These are phyloP conservation scores for Streptanthus diversifolius DNA, from an alignment of 345 rosid genomes.

Conservation along the genomic window DNA sequence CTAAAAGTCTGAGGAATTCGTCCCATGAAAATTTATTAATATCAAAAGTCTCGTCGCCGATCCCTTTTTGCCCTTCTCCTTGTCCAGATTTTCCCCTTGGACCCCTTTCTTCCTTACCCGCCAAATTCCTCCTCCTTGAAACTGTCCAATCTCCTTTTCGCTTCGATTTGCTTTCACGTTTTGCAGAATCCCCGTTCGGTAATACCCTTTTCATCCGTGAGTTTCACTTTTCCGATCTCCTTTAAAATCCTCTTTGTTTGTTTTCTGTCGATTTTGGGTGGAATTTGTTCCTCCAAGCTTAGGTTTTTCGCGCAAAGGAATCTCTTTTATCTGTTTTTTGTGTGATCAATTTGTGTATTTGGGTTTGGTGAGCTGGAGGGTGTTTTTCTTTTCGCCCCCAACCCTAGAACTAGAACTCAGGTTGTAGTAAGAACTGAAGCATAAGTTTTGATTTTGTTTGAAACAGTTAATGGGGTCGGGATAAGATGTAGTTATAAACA, in stretches of 20 bases:
- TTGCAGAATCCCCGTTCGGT: background rate
- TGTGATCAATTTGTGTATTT: constrained; percentile 2
- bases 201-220: background rate
- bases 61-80: constrained; percentile 30
- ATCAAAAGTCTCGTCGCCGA: constrained; percentile 9
- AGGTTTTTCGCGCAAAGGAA: background rate
- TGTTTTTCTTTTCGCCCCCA: background rate
- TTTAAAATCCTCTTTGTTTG: background rate
- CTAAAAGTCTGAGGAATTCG: background rate
- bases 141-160: background rate
- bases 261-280: background rate
- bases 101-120: constrained; percentile 26
- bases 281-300: background rate
- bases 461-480: background rate
- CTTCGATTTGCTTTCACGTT: background rate
- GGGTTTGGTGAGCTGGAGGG: background rate
- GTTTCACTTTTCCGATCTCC: constrained; percentile 2
- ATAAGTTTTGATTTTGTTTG: background rate
- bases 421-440: background rate
- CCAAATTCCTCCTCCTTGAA: constrained; percentile 30
- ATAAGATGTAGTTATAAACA: background rate
- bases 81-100: constrained; percentile 25
- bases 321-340: background rate
- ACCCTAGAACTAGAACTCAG: no score
- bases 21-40: background rate